A percentile compares a stretch with the other conserved stretches of the same genome.
Evolutionary conservation across 2,329 filamentous ascomycete genomes (phyloP).

Genomic region (Fusarium chlamydosporum): DNA sequence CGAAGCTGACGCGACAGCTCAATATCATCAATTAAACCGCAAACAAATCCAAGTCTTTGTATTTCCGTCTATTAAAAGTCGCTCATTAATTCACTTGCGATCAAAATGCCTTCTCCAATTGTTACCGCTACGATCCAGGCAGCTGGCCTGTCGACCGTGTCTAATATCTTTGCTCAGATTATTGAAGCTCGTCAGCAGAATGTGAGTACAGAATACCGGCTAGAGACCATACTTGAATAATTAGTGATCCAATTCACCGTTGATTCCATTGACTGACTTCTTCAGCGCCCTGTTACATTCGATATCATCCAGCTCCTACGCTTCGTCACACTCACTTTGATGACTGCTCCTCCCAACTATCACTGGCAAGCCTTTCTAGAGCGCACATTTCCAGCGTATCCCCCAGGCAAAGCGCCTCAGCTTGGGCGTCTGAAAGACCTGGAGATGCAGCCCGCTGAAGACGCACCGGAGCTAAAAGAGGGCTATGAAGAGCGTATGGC

Average conservation of each 20-base stretch:
- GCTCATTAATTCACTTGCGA: conserved; percentile 6
- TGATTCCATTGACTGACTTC: neutral
- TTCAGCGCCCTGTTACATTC: conserved; percentile 58
- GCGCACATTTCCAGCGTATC: conserved; percentile 65
- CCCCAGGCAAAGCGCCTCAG: conserved; percentile 9
- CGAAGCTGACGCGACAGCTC: conserved; percentile 15
- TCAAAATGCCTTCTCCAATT: conserved; percentile 64
- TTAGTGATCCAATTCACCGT: too few relatives aligned
- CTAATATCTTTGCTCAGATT: conserved; percentile 69
- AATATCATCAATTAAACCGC: neutral
- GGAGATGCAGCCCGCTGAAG: conserved; percentile 51
- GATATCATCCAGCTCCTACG: conserved; percentile 65
- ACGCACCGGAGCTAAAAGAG: conserved; percentile 44
- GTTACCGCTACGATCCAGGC: conserved; percentile 68
- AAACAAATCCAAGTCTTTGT: neutral
- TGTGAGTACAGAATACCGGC: conserved; percentile 49
- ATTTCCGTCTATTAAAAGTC: neutral
- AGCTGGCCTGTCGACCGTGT: conserved; percentile 64
- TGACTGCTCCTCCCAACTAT: conserved; percentile 70
- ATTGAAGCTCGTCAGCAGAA: conserved; percentile 64
- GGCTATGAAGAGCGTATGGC: conserved; percentile 42
- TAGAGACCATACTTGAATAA: too few relatives aligned
- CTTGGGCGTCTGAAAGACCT: conserved; percentile 44
- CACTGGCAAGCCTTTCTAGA: conserved; percentile 71
- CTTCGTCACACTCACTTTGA: conserved; percentile 67